A percentile compares a stretch with the other conserved stretches of the same genome.
Conservation (phyloP, 495 filamentous ascomycete genomes). For the Penicillium riverlandense region DNA sequence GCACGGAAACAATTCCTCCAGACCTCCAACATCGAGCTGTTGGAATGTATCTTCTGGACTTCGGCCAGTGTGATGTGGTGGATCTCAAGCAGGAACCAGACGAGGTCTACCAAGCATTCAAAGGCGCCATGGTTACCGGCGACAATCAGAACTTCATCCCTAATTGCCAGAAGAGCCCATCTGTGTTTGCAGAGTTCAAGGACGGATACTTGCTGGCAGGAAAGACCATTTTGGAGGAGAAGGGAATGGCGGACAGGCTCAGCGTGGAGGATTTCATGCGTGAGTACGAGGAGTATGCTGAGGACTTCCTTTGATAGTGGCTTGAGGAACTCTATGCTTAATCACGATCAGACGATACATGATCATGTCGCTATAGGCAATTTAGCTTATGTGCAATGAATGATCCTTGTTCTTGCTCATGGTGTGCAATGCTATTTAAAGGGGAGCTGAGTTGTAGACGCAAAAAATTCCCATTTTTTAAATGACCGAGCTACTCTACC, state of each 20-base stretch:
- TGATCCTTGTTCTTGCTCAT: too few species aligned
- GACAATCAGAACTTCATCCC: slow-evolving; percentile 11
- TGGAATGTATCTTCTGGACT: slow-evolving; percentile 5
- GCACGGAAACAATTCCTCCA: neutral
- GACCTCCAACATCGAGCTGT: slow-evolving; percentile 3
- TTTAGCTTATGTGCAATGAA: too few species aligned
- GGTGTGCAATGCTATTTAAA: too few species aligned
- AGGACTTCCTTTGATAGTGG: slow-evolving; percentile 1
- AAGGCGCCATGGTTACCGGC: slow-evolving; percentile 8
- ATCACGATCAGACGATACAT: too few species aligned
- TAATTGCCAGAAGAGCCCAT: neutral
- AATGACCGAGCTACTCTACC: too few species aligned
- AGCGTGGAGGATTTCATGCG: slow-evolving; percentile 6
- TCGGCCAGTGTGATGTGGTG: slow-evolving; percentile 8
- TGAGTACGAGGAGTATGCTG: slow-evolving; percentile 6
- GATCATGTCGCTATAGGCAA: too few species aligned
- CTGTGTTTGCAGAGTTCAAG: slow-evolving; percentile 5
- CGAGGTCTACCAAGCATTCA: slow-evolving; percentile 9
- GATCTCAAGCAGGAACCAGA: slow-evolving; percentile 2
- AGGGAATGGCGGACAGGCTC: slow-evolving; percentile 1
- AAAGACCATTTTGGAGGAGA: neutral
- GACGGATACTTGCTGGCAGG: slow-evolving; percentile 5
- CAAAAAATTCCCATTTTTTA: too few species aligned
- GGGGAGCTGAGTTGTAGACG: too few species aligned
- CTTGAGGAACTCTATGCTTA: too few species aligned